phyloP scores from a whole-genome alignment of 306 rosid genomes.

The Malus domestica region DNA sequence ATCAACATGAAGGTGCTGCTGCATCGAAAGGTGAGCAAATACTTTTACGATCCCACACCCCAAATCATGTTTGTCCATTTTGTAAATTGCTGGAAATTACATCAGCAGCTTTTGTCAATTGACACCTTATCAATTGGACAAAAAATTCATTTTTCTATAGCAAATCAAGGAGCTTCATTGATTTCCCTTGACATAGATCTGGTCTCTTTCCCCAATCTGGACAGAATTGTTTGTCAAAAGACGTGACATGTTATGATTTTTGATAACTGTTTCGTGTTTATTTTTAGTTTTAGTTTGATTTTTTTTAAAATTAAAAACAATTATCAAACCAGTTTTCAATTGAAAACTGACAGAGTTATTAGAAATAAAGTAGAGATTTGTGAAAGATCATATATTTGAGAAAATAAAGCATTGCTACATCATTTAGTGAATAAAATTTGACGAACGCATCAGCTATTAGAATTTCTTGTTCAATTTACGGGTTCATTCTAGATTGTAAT shows the following conservation, averaged over 20 bases:
- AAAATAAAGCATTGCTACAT: neutral
- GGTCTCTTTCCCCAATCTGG: neutral
- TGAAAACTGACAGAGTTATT: too few relatives aligned
- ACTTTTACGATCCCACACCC: neutral
- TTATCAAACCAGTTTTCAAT: too few relatives aligned
- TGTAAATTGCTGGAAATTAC: neutral
- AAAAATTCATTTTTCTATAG: neutral
- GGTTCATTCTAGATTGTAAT: neutral
- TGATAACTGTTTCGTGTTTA: neutral
- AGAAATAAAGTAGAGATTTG: too few relatives aligned
- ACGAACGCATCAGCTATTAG: too few relatives aligned
- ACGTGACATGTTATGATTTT: too few relatives aligned
- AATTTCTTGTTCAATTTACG: neutral
- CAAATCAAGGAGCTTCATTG: neutral
- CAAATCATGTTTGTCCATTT: neutral
- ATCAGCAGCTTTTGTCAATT: neutral
- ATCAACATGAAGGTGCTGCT: conserved; percentile 37
- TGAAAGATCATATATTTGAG: neutral
- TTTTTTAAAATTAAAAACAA: too few relatives aligned
- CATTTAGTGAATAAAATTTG: neutral
- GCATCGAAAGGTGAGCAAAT: conserved; percentile 40
- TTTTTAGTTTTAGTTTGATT: too few relatives aligned
- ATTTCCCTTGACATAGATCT: neutral
- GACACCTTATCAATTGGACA: neutral
- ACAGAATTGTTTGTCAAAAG: neutral